These are phyloP conservation scores for Lactarius sanguifluus DNA, from an alignment of 768 basidiomycete genomes.

Conservation along the genomic window DNA sequence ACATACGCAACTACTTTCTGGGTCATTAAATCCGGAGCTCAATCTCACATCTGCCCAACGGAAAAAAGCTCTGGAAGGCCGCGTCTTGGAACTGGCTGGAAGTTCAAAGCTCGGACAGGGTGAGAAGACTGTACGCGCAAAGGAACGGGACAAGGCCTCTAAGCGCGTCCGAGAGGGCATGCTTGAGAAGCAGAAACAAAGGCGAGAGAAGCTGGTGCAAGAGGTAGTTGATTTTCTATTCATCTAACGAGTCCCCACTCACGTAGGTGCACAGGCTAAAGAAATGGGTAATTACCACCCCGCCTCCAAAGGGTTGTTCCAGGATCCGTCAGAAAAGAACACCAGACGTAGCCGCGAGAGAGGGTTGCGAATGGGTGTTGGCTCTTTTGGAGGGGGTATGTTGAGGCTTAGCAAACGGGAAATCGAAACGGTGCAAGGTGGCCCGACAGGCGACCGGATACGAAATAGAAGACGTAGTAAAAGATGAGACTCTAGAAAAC, in stretches of 20 bases:
- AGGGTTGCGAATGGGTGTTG: constrained; percentile 78
- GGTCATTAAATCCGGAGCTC: constrained; percentile 63
- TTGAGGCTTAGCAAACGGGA: constrained; percentile 66
- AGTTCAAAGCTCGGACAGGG: constrained; percentile 72
- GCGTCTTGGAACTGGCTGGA: constrained; percentile 71
- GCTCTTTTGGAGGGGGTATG: constrained; percentile 68
- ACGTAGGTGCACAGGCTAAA: constrained; percentile 57
- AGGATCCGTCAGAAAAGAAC: constrained; percentile 35
- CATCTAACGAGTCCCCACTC: constrained; percentile 9
- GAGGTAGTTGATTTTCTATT: constrained; percentile 50
- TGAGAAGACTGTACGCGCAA: constrained; percentile 56
- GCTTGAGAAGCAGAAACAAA: constrained; percentile 56
- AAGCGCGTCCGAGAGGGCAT: constrained; percentile 75
- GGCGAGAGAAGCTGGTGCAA: constrained; percentile 55
- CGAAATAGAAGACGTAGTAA: constrained; percentile 32
- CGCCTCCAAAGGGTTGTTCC: constrained; percentile 66
- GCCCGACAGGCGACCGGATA: constrained; percentile 11
- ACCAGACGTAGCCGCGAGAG: constrained; percentile 51
- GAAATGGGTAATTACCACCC: constrained; percentile 85
- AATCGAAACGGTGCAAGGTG: constrained; percentile 43
- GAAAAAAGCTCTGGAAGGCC: constrained; percentile 73
- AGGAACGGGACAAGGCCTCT: constrained; percentile 67
- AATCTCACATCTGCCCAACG: constrained; percentile 64
- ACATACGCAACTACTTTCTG: constrained; percentile 77
- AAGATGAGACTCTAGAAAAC: constrained; percentile 33